A percentile compares a stretch with the other conserved stretches of the same genome.
phyloP scores from a whole-genome alignment of 2,329 filamentous ascomycete genomes.

The Fusarium pseudocircinatum region DNA sequence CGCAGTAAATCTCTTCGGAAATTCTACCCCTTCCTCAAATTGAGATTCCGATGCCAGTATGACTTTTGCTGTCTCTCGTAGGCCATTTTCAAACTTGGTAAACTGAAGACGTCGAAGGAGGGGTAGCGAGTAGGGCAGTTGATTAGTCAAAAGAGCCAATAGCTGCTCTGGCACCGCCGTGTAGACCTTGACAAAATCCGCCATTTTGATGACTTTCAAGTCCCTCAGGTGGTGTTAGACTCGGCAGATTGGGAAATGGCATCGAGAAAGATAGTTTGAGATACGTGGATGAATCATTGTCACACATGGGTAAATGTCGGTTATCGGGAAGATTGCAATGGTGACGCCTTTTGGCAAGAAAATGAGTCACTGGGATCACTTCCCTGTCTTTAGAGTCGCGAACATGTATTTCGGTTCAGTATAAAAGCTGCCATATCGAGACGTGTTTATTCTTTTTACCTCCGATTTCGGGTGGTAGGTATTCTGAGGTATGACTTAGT shows the following conservation, averaged over 20 bases:
- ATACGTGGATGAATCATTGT: background rate
- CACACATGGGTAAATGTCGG: constrained; percentile 36
- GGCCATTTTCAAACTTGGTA: constrained; percentile 53
- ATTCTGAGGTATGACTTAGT: background rate
- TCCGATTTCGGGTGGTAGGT: background rate
- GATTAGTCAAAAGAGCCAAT: constrained; percentile 57
- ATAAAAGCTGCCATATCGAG: background rate
- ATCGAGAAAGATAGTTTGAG: background rate
- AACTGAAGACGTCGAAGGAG: constrained; percentile 72
- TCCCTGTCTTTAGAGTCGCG: background rate
- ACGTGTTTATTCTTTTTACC: background rate
- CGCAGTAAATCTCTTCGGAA: constrained; percentile 56
- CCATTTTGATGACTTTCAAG: constrained; percentile 18
- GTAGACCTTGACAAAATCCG: constrained; percentile 34
- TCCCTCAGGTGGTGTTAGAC: no score
- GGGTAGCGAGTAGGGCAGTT: constrained; percentile 68
- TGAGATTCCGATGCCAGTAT: constrained; percentile 48
- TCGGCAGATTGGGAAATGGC: background rate
- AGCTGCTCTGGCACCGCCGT: constrained; percentile 49
- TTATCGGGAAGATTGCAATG: constrained; percentile 2
- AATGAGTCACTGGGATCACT: constrained; percentile 6
- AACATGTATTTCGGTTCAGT: no score
- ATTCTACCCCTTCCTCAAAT: background rate
- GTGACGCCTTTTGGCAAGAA: constrained; percentile 4
- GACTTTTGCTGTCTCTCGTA: constrained; percentile 55